Base-by-base conservation (phyloP, 1,284 basidiomycete species). In the Termitomyces sp. region DNA sequence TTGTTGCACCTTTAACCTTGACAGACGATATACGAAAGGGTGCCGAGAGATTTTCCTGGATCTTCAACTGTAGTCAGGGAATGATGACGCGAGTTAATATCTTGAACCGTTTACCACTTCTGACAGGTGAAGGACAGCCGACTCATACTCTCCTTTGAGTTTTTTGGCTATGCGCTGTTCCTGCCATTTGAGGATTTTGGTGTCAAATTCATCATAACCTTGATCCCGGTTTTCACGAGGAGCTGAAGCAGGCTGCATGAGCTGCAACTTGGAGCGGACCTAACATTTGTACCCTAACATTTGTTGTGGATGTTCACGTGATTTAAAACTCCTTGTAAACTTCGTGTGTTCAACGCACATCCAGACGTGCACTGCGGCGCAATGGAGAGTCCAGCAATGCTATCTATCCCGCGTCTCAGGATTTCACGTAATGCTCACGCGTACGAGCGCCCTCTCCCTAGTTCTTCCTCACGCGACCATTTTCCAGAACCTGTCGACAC, bases 61-160 rank as follows among this genome's bases (percentile, higher is more conserved):
- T 79, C 89, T 91, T 26, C 19, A 33, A 40, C 31, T 19, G 8
- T 43, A 9, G 33, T 47, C 34, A 39, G 57, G 46, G 55, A n/a
- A 45, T 17, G 48, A 41, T 17, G 15, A 48, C n/a, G 24, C 46
- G 17, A 40, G 48, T 15, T 39, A 44, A 47, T 10, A 38, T 31
- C 51, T 48, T n/a, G 21, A 21, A 50, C 53, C 45, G 52, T 33
- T 66, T 58, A 92, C 91, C 50, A 94, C 72, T 64, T 91, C 82
- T 1, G 82, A 79, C 17, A 93, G 74, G 58, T 85, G 81, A 46
- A 81, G 64, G 17, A 87, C 78, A 6, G 84, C 82, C 33, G 82
- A 83, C 72, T 93, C 85, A 64, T 92, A 91, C 64, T 93, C 88
- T 13, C 88, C 89, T 47, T 77, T 73, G 52, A 93, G 71, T 62